These are phyloP conservation scores for Lachancea fermentati DNA, from an alignment of 805 yeast genomes.

Conservation along the genomic window DNA sequence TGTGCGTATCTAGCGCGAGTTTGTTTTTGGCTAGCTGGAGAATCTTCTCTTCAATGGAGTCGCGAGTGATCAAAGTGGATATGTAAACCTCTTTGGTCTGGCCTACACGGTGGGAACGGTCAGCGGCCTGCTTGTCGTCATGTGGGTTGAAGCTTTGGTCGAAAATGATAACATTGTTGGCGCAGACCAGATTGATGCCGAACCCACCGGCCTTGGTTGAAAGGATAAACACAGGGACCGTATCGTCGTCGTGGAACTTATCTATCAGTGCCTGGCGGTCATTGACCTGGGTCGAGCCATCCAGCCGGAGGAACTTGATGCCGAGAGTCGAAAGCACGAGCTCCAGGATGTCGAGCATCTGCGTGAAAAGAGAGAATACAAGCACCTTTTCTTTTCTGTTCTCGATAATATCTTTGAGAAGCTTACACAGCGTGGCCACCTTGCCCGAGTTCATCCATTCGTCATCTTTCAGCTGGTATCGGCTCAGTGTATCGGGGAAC, in stretches of 20 bases:
- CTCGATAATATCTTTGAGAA: slow-evolving; percentile 51
- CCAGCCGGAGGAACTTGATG: slow-evolving; percentile 75
- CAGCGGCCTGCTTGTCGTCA: slow-evolving; percentile 98
- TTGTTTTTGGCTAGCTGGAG: slow-evolving; percentile 82
- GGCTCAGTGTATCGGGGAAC: slow-evolving; percentile 60
- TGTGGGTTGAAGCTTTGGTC: slow-evolving; percentile 97
- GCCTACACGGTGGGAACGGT: slow-evolving; percentile 96
- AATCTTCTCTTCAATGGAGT: slow-evolving; percentile 87
- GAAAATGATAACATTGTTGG: slow-evolving; percentile 83
- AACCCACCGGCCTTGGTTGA: slow-evolving; percentile 99
- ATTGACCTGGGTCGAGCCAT: slow-evolving; percentile 92
- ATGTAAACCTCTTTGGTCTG: slow-evolving; percentile 82
- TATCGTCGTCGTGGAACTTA: slow-evolving; percentile 72
- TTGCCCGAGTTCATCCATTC: slow-evolving; percentile 72
- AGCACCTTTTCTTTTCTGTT: slow-evolving; percentile 59
- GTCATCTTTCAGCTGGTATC: slow-evolving; percentile 47
- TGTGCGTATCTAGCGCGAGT: slow-evolving; percentile 64
- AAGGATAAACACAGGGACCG: slow-evolving; percentile 78
- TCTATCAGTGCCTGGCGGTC: slow-evolving; percentile 90
- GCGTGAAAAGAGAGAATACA: slow-evolving; percentile 89
- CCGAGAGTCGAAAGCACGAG: slow-evolving; percentile 56
- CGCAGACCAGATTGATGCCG: slow-evolving; percentile 94
- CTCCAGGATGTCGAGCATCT: slow-evolving; percentile 84
- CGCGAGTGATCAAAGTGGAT: slow-evolving; percentile 61
- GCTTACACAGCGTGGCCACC: slow-evolving; percentile 46